phyloP scores from a whole-genome alignment of 495 filamentous ascomycete genomes.

The Cercophora sp. region DNA sequence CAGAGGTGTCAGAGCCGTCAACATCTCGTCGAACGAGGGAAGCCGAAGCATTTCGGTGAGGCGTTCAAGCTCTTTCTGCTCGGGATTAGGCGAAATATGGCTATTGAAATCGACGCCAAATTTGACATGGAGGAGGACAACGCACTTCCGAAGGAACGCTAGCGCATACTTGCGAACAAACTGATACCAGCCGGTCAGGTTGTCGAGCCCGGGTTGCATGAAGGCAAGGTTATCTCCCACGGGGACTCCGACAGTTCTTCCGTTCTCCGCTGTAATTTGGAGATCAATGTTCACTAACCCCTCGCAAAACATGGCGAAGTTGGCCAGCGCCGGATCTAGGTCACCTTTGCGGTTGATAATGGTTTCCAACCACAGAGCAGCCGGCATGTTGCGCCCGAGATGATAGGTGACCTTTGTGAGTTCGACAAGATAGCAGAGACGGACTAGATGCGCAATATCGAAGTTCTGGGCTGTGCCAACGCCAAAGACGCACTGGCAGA shows the following conservation, averaged over 20 bases:
- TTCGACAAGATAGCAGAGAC: conserved; percentile 88
- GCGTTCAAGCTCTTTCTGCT: conserved; percentile 75
- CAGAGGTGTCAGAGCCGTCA: conserved; percentile 48
- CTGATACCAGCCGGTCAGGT: conserved; percentile 37
- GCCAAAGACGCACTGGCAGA: conserved; percentile 72
- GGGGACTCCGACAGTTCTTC: conserved; percentile 3
- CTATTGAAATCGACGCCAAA: conserved; percentile 84
- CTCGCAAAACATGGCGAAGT: conserved; percentile 43
- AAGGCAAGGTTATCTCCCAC: conserved; percentile 36
- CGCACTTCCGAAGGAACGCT: conserved; percentile 82
- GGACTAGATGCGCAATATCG: conserved; percentile 77
- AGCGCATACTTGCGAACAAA: conserved; percentile 75
- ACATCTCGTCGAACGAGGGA: conserved; percentile 75
- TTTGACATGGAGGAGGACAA: conserved; percentile 79
- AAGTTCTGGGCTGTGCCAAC: conserved; percentile 45
- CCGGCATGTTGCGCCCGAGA: conserved; percentile 43
- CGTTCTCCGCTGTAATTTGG: conserved; percentile 15
- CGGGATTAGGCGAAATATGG: conserved; percentile 59
- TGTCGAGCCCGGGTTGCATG: conserved; percentile 39
- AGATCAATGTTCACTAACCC: conserved; percentile 31
- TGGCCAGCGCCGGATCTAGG: conserved; percentile 35
- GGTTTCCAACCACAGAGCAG: conserved; percentile 34
- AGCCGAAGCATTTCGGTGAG: conserved; percentile 70
- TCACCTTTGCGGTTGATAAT: conserved; percentile 28
- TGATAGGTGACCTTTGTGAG: conserved; percentile 70